A percentile compares a stretch with the other conserved stretches of the same genome.
Evolutionary conservation across 495 filamentous ascomycete genomes (phyloP).

Genomic region (Cryomyces minteri): DNA sequence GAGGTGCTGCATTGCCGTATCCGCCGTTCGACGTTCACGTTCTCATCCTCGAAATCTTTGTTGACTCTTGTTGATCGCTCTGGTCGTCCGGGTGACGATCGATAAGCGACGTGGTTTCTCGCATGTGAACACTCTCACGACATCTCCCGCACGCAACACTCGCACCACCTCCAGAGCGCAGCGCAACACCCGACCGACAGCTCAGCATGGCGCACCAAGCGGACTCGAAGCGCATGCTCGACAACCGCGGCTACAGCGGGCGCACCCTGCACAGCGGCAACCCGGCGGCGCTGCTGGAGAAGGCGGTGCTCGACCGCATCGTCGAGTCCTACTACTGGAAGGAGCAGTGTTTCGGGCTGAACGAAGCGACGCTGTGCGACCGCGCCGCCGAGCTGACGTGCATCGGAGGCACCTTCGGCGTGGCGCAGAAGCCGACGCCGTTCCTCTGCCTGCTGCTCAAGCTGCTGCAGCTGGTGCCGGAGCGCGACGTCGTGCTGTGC

Average conservation of each 20-base stretch:
- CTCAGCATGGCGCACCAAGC: conserved; percentile 18
- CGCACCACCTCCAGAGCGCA: no score
- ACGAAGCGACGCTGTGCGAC: conserved; percentile 77
- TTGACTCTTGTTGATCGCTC: background rate
- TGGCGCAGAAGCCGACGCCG: conserved; percentile 64
- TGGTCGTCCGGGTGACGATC: conserved; percentile 1
- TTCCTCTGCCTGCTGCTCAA: conserved; percentile 95
- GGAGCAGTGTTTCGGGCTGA: conserved; percentile 92
- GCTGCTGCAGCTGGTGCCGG: conserved; percentile 70
- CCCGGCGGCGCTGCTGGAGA: conserved; percentile 78
- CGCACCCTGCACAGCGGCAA: conserved; percentile 60
- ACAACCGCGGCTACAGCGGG: conserved; percentile 37
- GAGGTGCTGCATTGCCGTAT: background rate
- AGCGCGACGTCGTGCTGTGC: conserved; percentile 57
- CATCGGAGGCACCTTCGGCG: conserved; percentile 74
- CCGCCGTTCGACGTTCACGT: no score
- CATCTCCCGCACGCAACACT: no score
- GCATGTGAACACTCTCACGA: no score
- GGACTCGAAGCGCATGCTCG: conserved; percentile 25
- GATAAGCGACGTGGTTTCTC: background rate
- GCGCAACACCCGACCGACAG: background rate
- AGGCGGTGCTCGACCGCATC: conserved; percentile 85
- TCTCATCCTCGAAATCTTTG: no score
- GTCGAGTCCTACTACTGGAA: conserved; percentile 94
- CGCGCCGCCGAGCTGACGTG: conserved; percentile 68